Conservation (phyloP, 257 asterid genomes). For the Knoxia roxburghii region DNA sequence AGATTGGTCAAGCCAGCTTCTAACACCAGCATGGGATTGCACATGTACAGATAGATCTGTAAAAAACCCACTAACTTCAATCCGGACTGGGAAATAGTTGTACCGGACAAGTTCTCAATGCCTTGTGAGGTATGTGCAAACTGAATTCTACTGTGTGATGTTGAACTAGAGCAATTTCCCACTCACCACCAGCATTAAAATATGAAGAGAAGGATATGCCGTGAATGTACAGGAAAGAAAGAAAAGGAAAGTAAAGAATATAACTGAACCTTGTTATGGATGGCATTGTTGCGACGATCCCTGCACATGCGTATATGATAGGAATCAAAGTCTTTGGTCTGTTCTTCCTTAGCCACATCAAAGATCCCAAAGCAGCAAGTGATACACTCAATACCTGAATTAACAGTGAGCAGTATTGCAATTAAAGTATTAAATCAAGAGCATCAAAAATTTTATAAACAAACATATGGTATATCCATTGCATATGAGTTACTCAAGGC, state of each 20-base stretch:
- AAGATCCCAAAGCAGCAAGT: conserved; percentile 86
- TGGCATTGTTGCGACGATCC: conserved; percentile 92
- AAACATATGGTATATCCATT: background rate
- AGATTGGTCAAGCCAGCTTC: conserved; percentile 5
- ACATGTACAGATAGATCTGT: background rate
- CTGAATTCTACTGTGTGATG: background rate
- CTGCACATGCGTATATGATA: conserved; percentile 77
- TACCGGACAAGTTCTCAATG: background rate
- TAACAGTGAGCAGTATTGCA: background rate
- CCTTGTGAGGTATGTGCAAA: background rate
- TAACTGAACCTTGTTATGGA: conserved; percentile 65
- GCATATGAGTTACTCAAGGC: background rate
- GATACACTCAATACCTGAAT: conserved; percentile 80
- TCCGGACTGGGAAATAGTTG: background rate
- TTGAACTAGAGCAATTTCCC: too few relatives aligned
- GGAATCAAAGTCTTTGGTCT: conserved; percentile 94
- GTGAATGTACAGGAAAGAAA: too few relatives aligned
- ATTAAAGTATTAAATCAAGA: background rate
- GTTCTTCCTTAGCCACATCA: conserved; percentile 96
- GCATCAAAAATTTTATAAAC: background rate
- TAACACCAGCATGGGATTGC: background rate
- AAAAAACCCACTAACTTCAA: background rate
- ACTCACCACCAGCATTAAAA: too few relatives aligned
- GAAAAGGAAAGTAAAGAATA: background rate
- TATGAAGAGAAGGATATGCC: too few relatives aligned